phyloP scores from a whole-genome alignment of 768 basidiomycete genomes.

The Rhizopogon vesiculosus region DNA sequence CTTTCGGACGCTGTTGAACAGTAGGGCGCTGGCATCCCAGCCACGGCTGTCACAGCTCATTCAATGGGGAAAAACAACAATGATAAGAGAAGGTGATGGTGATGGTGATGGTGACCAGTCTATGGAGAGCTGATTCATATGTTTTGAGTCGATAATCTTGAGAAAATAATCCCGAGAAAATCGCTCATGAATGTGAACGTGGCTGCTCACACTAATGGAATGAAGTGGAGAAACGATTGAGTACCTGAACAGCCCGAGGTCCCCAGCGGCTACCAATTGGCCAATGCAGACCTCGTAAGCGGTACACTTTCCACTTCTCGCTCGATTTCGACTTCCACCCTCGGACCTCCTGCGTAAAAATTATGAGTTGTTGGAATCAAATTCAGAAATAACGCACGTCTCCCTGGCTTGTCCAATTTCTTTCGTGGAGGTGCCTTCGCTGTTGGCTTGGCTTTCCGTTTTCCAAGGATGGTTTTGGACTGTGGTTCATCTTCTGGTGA shows the following conservation, averaged over 20 bases:
- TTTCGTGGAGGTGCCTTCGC: constrained; percentile 41
- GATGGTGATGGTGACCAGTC: not conserved
- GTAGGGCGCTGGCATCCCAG: constrained; percentile 28
- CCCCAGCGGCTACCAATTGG: constrained; percentile 42
- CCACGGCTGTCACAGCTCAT: constrained; percentile 27
- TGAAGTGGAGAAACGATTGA: not conserved
- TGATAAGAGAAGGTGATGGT: constrained; percentile 10
- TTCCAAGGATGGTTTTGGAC: constrained; percentile 50
- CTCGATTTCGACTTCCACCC: constrained; percentile 96
- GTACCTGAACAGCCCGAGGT: not conserved
- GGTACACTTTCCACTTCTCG: constrained; percentile 76
- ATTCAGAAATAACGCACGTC: constrained; percentile 40
- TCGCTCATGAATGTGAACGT: not conserved
- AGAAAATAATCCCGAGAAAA: not conserved
- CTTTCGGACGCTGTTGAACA: constrained; percentile 21
- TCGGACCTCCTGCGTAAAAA: constrained; percentile 52
- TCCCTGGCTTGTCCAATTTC: constrained; percentile 55
- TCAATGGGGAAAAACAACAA: constrained; percentile 21
- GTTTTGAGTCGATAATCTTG: not conserved
- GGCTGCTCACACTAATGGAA: not conserved
- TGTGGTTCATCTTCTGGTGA: constrained; percentile 32
- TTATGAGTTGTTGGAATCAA: constrained; percentile 10
- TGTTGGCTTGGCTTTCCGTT: constrained; percentile 55
- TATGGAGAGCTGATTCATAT: not conserved
- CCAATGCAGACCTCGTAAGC: constrained; percentile 44